Percentiles rank a stretch among this genome's conserved stretches.
Conservation (phyloP, 2,329 filamentous ascomycete genomes). For the Sporothrix curviconia region DNA sequence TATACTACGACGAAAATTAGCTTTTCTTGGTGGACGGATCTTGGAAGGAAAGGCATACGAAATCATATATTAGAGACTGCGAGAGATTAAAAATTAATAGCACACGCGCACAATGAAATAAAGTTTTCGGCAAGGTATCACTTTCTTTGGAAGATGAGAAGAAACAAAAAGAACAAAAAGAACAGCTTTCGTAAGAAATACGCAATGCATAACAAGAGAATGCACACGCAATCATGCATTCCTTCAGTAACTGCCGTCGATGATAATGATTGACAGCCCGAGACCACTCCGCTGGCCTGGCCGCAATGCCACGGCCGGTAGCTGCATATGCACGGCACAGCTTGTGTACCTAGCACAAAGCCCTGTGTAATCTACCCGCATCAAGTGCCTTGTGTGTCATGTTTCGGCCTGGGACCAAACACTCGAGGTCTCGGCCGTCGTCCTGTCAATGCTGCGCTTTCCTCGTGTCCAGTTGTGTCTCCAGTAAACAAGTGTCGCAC, state of each 20-base stretch:
- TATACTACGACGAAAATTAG: neutral
- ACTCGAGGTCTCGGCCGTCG: neutral
- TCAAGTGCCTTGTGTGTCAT: too few species aligned
- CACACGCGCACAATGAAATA: too few species aligned
- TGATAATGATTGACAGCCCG: neutral
- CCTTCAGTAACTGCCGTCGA: neutral
- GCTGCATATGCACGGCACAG: neutral
- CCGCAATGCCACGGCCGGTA: neutral
- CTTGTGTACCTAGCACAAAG: too few species aligned
- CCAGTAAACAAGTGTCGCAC: neutral
- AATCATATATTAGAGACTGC: neutral
- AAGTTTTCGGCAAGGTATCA: too few species aligned
- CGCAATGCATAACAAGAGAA: neutral
- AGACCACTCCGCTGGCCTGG: neutral
- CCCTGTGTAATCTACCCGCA: neutral
- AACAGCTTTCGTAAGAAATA: neutral
- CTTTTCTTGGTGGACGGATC: neutral
- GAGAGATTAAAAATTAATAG: neutral
- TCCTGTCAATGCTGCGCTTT: slow-evolving; percentile 1
- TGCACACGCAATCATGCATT: neutral
- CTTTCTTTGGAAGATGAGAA: too few species aligned
- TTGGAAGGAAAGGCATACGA: neutral
- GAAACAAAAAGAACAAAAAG: too few species aligned
- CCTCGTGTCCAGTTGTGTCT: too few species aligned
- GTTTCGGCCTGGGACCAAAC: neutral